These are phyloP conservation scores for Fusarium metavorans DNA, from an alignment of 2,329 filamentous ascomycete species.

Conservation along the genomic window DNA sequence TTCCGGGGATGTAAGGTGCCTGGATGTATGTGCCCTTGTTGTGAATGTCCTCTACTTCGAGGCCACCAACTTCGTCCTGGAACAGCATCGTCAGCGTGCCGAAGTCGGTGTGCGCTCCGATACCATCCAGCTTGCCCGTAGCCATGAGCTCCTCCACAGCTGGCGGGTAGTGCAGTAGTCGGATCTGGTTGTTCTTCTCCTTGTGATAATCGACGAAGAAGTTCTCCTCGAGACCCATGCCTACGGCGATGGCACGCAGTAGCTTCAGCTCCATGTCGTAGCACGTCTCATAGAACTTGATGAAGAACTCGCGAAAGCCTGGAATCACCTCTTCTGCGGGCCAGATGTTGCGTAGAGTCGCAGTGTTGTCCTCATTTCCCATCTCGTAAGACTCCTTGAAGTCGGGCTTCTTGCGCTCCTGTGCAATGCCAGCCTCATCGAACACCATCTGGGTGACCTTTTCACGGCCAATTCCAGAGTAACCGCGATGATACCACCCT, in stretches of 20 bases:
- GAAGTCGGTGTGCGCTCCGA: constrained; percentile 49
- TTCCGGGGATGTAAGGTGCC: constrained; percentile 44
- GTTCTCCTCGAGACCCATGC: constrained; percentile 72
- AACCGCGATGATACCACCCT: constrained; percentile 50
- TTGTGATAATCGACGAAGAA: constrained; percentile 77
- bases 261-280: constrained; percentile 77
- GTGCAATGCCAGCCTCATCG: constrained; percentile 38
- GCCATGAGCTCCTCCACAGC: constrained; percentile 45
- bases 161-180: constrained; percentile 66
- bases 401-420: constrained; percentile 48
- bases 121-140: constrained; percentile 38
- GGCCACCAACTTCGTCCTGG: constrained; percentile 58
- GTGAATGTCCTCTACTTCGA: constrained; percentile 58
- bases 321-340: constrained; percentile 33
- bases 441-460: constrained; percentile 50
- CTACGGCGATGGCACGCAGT: constrained; percentile 81
- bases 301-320: constrained; percentile 36
- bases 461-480: constrained; percentile 48
- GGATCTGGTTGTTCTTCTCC: constrained; percentile 68
- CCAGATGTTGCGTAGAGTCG: constrained; percentile 40
- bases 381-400: constrained; percentile 56
- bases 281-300: constrained; percentile 76
- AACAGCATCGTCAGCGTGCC: constrained; percentile 61
- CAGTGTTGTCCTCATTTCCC: constrained; percentile 39
- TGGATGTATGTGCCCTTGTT: constrained; percentile 51